Percentiles rank a stretch among this genome's conserved stretches.
These are phyloP conservation scores for Thecaphora thlaspeos DNA, from an alignment of 1,284 basidiomycete genomes.

Conservation along the genomic window DNA sequence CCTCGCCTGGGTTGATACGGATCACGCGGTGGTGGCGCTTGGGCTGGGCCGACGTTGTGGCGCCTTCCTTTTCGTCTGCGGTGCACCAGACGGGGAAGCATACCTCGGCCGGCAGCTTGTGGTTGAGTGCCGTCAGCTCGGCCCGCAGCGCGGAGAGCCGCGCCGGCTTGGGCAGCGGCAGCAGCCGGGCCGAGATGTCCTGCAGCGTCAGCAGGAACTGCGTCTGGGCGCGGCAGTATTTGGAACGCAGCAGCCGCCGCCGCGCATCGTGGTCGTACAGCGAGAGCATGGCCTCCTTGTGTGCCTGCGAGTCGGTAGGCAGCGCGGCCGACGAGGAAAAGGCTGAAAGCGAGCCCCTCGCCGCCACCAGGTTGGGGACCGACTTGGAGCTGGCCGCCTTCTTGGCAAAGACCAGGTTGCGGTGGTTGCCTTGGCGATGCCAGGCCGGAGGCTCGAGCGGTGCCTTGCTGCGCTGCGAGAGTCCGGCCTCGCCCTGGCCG, in stretches of 20 bases:
- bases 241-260: constrained; percentile 46
- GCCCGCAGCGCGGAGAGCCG: constrained; percentile 91
- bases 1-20: constrained; percentile 94
- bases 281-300: constrained; percentile 35
- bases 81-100: constrained; percentile 95
- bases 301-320: constrained; percentile 57
- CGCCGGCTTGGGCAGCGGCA: constrained; percentile 90
- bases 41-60: constrained; percentile 16
- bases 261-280: constrained; percentile 43
- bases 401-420: constrained; percentile 20
- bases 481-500: constrained; percentile 14
- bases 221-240: constrained; percentile 87
- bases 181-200: constrained; percentile 85
- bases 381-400: constrained; percentile 28
- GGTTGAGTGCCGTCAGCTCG: constrained; percentile 91
- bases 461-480: not conserved
- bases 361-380: constrained; percentile 57
- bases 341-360: constrained; percentile 62
- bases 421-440: constrained; percentile 12
- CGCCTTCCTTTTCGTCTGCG: constrained; percentile 34
- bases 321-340: constrained; percentile 60
- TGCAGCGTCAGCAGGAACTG: constrained; percentile 84
- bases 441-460: not conserved
- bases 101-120: constrained; percentile 82
- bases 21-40: constrained; percentile 84